Percentiles rank a stretch among this genome's conserved stretches.
Conservation (phyloP, 2,329 filamentous ascomycete species). For the Epichloe coenophiala region DNA sequence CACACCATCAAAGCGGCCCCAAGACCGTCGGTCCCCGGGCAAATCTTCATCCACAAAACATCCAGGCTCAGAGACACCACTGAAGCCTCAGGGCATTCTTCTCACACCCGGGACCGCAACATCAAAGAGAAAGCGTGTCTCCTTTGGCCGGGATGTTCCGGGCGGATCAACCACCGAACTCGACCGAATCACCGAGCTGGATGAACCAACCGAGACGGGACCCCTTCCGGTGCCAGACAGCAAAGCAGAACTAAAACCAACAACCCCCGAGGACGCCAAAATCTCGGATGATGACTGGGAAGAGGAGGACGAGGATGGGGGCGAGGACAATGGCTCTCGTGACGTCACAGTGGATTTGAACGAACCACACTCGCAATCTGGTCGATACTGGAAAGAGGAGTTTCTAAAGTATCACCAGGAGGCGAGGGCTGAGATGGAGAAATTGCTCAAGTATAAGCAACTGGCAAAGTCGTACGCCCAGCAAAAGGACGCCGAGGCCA, state of each 20-base stretch:
- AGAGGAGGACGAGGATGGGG: slow-evolving; percentile 31
- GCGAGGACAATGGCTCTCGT: slow-evolving; percentile 32
- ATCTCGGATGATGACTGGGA: slow-evolving; percentile 33
- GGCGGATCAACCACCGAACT: slow-evolving; percentile 8
- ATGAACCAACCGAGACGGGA: slow-evolving; percentile 32
- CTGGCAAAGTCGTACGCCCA: slow-evolving; percentile 67
- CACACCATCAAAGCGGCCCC: slow-evolving; percentile 31
- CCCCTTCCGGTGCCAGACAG: slow-evolving; percentile 16
- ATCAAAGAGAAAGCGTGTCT: slow-evolving; percentile 49
- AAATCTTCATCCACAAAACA: slow-evolving; percentile 8
- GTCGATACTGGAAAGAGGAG: slow-evolving; percentile 68
- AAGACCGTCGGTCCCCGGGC: slow-evolving; percentile 17
- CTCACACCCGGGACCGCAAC: slow-evolving; percentile 50
- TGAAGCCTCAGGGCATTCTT: slow-evolving; percentile 44
- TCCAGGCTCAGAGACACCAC: slow-evolving; percentile 29
- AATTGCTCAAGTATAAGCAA: slow-evolving; percentile 67
- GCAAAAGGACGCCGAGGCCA: slow-evolving; percentile 61
- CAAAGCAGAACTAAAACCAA: neutral
- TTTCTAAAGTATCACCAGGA: slow-evolving; percentile 62
- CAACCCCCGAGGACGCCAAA: slow-evolving; percentile 4
- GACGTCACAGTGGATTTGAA: slow-evolving; percentile 59
- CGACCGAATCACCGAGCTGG: slow-evolving; percentile 23
- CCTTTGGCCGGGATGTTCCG: slow-evolving; percentile 45
- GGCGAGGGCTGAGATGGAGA: slow-evolving; percentile 61
- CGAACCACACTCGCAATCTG: slow-evolving; percentile 61